Base-by-base conservation (phyloP, 2,329 filamentous ascomycete genomes). In the Capronia americana region DNA sequence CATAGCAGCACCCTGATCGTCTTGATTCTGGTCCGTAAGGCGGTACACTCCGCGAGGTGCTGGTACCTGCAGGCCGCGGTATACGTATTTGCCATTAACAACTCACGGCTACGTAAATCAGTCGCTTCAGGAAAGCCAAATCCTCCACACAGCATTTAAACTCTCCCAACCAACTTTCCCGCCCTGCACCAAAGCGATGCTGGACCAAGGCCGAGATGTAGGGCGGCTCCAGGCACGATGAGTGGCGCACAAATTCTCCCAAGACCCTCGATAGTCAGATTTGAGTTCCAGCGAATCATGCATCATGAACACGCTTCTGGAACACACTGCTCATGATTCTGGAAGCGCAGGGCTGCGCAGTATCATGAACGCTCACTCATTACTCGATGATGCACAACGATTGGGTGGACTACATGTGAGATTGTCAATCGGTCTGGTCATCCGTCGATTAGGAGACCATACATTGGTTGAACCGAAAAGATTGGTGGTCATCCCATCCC, bases 221-320 rank as follows among this genome's bases (percentile, higher is more conserved):
- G n/a, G 11, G 14, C 41, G 57, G 57, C 57, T 30, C 17, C 17
- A 30, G 44, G 14, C 23, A 24, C 38, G 10, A 46, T 54, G 57
- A 63, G 34, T 68, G 66, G 65, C 34, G 20, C 48, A 68, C 26
- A 51, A 62, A 26, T 38, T 54, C 14, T 59, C 66, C 62, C 34
- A 20, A n/a, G 30, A 11, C 38, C 38, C 48, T 57, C 28, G 53
- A 58, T 60, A 57, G 46, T 56, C 44, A 5, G 38, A 32, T 48
- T 24, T 30, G 24, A 32, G 53, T 50, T 28, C 51, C 24, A 30
- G 57, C 66, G 51, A 69, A 66, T 69, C 66, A 64, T 7, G 38
- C n/a, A 34, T 30, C 30, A 61, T 60, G 63, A 69, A 64, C 66
- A 69, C 63, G 58, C 63, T 69, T 69, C 66, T 69, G 66, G 66